Base-by-base conservation (phyloP, 495 filamentous ascomycete species). In the Xylaria acuta region DNA sequence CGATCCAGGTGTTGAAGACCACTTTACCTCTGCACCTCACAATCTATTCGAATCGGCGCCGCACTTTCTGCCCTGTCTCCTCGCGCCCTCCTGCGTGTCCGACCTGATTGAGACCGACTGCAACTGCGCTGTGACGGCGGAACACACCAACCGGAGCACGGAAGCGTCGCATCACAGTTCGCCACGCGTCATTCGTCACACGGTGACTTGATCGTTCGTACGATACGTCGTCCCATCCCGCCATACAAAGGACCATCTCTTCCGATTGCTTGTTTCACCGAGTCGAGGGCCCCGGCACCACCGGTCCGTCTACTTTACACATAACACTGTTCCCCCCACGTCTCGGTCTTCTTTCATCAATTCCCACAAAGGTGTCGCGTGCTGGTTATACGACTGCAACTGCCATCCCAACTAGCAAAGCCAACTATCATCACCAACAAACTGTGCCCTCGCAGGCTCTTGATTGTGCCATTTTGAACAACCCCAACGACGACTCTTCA, bases 241-340 rank as follows among this genome's bases (percentile, higher is more conserved):
- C 67, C 58, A 53, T 36, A 72, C 70, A 67, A 72, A 72, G 70
- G 51, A n/a, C 51, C 47, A 62, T 54, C 59, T 71, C 69, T 54
- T 66, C 62, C 62, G 49, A 58, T 49, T 18, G 38, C 34, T 18
- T 47, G 60, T 71, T 64, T 71, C 69, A 71, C 60, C 8, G 30
- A 27, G 49, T 67, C 65, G 65, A 67, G 5, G 0, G 22, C 41
- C 43, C 58, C 43, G 54, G 20, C 22, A 36, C 67, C 53, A 36
- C 65, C 11, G 20, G 14, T 18, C 41, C 1, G 9, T 40, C 25
- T 27, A 27, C 18, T 43, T 40, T n/a, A 43, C 58, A 51, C 36
- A 70, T 70, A 70, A 70, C 20, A 0, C 45, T 49, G 25, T 58
- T 7, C 8, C 22, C 67, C 40, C 67, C 47, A 27, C 60, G 47